phyloP scores from a whole-genome alignment of 2,329 filamentous ascomycete species.

The Cordyceps cateniannulata region DNA sequence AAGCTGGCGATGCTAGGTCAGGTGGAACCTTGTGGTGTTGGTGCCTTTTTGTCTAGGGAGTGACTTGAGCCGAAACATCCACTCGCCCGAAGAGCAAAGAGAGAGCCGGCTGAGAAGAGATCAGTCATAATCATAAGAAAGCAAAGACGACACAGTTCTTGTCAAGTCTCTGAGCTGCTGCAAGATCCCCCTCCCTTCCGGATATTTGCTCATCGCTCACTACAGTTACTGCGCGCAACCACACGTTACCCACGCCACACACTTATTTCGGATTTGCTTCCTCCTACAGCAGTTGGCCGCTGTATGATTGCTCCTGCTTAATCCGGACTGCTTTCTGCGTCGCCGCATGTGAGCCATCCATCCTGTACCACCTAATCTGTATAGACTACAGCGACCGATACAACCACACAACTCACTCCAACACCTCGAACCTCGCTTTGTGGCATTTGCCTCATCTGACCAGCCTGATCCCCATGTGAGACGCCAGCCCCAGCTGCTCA shows the following conservation, averaged over 20 bases:
- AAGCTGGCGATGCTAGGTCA: slow-evolving; percentile 4
- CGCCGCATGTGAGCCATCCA: slow-evolving; percentile 2
- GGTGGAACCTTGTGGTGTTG: slow-evolving; percentile 5
- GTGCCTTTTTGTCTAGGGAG: neutral
- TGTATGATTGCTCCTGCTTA: neutral
- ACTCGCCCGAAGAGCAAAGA: slow-evolving; percentile 11
- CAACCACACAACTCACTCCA: neutral
- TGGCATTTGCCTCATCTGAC: neutral
- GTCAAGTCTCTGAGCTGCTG: neutral
- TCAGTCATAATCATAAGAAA: neutral
- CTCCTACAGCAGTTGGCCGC: neutral
- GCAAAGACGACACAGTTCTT: neutral
- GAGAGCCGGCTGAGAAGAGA: neutral
- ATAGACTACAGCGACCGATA: neutral
- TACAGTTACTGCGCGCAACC: neutral
- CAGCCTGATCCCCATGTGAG: slow-evolving; percentile 9
- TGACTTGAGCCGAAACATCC: slow-evolving; percentile 12
- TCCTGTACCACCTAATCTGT: too few species aligned
- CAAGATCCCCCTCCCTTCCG: neutral
- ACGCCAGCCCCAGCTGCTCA: neutral
- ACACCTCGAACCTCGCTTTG: slow-evolving; percentile 4
- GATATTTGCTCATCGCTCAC: neutral
- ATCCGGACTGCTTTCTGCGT: neutral
- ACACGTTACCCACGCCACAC: slow-evolving; percentile 8
- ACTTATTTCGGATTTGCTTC: neutral